Percentiles rank a stretch among this genome's conserved stretches.
phyloP scores from a whole-genome alignment of 208 protist genomes.

The Acanthamoeba lenticulata region DNA sequence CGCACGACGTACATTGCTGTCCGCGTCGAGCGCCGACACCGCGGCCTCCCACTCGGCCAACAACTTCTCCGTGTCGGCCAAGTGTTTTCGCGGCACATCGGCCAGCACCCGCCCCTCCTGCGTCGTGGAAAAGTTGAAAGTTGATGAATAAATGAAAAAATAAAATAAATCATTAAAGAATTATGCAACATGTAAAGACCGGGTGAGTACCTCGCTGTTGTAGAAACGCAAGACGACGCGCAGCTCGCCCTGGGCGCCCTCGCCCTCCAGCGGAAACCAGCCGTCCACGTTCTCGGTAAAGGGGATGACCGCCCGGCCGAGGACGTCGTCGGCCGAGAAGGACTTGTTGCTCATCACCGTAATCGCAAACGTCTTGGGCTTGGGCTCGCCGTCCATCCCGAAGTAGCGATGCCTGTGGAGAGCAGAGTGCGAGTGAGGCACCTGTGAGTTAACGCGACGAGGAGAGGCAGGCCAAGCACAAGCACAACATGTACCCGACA shows the following conservation, averaged over 20 bases:
- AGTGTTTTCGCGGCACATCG: slow-evolving; percentile 13
- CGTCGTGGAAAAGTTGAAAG: not conserved
- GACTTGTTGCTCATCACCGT: slow-evolving; percentile 62
- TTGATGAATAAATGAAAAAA: too few relatives aligned
- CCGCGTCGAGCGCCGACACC: not conserved
- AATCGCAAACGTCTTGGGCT: slow-evolving; percentile 53
- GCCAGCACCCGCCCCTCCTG: slow-evolving; percentile 35
- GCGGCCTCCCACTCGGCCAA: slow-evolving; percentile 40
- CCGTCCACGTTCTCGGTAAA: slow-evolving; percentile 49
- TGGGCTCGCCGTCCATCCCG: slow-evolving; percentile 53
- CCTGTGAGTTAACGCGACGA: not conserved
- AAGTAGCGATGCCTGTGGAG: slow-evolving; percentile 39
- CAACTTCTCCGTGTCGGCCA: not conserved
- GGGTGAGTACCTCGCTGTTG: slow-evolving; percentile 20
- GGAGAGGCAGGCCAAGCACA: not conserved
- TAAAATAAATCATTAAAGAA: not conserved
- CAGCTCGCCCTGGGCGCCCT: slow-evolving; percentile 46
- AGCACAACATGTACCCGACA: too few relatives aligned
- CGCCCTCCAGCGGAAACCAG: slow-evolving; percentile 56
- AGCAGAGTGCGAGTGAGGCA: not conserved
- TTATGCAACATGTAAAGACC: not conserved
- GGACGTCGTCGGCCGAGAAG: slow-evolving; percentile 38
- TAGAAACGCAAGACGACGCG: slow-evolving; percentile 46
- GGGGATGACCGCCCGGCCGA: slow-evolving; percentile 32
- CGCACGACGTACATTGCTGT: not conserved